Base-by-base conservation (phyloP, 1,139 yeast species). In the Taphrina confusa region DNA sequence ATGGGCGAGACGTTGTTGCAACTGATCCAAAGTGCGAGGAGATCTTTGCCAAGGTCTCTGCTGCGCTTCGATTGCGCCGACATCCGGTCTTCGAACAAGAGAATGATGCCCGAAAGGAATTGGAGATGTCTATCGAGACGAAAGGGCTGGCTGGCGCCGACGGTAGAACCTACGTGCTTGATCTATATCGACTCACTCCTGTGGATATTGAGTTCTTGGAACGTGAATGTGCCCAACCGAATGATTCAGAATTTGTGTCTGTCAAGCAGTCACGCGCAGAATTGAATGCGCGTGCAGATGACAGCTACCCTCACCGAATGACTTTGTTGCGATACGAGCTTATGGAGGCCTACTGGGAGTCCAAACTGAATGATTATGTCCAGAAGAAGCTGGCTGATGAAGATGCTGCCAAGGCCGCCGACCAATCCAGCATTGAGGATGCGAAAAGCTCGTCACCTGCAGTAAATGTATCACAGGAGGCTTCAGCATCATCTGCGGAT, bases 101-200 rank as follows among this genome's bases (percentile, higher is more conserved):
- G 33, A 73, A 76, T 4, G 70, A 73, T 12, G 25, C 31, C 8
- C 50, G 58, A 18, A 42, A 58, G 14, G 80, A 81, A 47, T 75
- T 89, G 60, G 80, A 80, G 36, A 82, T 90, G 12, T 86, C 96
- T 2, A 79, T 84, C 64, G 92, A 86, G 66, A 81, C 89, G 45
- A 92, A 91, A 74, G 97, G 97, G 67, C 80, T 91, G 68, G 73
- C 76, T 49, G 97, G 97, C 59, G 81, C 85, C 59, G 98, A 92
- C 71, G 87, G 87, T 40, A 82, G 97, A 68, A 82, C 82, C 65
- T 92, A 92, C 71, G 76, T 90, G 64, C 80, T 92, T 69, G 98
- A 92, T 69, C 78, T 91, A 65, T 87, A 84, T 76, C 82, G 94
- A 70, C 77, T 90, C 12, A 82, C 95, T 14, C 97, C 97, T 45